Percentiles rank a stretch among this genome's conserved stretches.
Evolutionary conservation across 2,329 filamentous ascomycete species (phyloP).

Genomic region (Calonectria pauciramosa): DNA sequence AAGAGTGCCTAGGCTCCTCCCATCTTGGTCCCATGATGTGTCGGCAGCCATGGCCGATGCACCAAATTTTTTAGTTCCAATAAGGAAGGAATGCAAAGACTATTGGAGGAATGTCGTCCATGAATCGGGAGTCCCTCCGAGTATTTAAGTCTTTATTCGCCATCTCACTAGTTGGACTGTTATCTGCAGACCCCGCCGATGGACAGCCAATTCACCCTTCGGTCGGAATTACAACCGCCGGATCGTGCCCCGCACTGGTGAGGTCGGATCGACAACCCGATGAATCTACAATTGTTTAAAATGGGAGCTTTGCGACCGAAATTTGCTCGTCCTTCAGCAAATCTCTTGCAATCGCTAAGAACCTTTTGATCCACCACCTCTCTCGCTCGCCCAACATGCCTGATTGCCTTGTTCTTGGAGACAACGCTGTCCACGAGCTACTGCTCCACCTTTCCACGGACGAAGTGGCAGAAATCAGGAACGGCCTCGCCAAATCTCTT

Average conservation of each 20-base stretch:
- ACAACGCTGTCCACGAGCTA: conserved; percentile 31
- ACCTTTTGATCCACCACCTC: background rate
- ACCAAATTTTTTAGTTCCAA: background rate
- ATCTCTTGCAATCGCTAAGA: background rate
- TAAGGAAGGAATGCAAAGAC: background rate
- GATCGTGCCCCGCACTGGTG: background rate
- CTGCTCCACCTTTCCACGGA: conserved; percentile 33
- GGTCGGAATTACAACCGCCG: background rate
- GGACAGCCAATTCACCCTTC: background rate
- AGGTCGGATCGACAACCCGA: background rate
- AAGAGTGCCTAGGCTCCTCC: too few relatives aligned
- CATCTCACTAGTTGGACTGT: background rate
- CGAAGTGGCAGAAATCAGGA: conserved; percentile 31
- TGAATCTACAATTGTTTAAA: background rate
- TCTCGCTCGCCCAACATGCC: background rate
- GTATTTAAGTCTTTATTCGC: too few relatives aligned
- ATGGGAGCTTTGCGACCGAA: background rate
- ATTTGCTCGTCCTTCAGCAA: background rate
- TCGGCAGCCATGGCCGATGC: background rate
- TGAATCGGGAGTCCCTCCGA: background rate
- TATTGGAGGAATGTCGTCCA: too few relatives aligned
- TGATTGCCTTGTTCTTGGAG: conserved; percentile 30
- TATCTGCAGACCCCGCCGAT: background rate
- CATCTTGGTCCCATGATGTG: background rate
- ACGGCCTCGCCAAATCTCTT: conserved; percentile 28